phyloP scores from a whole-genome alignment of 192 early-diverging fungal genomes.

The Tieghemiomyces parasiticus region DNA sequence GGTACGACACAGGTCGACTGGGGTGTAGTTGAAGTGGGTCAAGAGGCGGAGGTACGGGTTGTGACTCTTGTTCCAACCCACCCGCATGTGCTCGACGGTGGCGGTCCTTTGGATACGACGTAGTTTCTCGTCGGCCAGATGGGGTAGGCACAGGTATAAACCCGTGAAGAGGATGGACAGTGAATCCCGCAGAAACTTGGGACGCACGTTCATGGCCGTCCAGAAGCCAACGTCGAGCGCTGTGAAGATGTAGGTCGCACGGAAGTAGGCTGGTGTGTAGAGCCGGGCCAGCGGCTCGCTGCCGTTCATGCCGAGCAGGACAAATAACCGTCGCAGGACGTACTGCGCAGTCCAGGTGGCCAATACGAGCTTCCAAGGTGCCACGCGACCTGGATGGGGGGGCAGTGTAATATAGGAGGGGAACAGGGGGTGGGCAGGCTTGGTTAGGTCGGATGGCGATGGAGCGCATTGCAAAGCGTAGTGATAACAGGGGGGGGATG shows the following conservation, averaged over 20 bases:
- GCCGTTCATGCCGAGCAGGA: conserved; percentile 53
- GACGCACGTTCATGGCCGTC: conserved; percentile 66
- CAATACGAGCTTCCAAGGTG: conserved; percentile 63
- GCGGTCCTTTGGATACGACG: conserved; percentile 58
- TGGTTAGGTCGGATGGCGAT: neutral
- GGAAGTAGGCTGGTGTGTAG: conserved; percentile 83
- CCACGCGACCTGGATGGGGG: conserved; percentile 18
- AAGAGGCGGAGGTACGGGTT: conserved; percentile 47
- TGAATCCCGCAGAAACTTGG: conserved; percentile 58
- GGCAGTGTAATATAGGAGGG: neutral
- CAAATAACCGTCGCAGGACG: conserved; percentile 45
- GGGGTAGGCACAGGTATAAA: conserved; percentile 75
- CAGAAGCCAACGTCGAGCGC: conserved; percentile 92
- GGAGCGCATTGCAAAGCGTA: neutral
- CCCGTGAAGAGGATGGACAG: conserved; percentile 59
- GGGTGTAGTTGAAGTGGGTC: conserved; percentile 22
- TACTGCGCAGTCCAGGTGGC: conserved; percentile 49
- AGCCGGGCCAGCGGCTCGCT: conserved; percentile 68
- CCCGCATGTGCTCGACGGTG: conserved; percentile 72
- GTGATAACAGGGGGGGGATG: neutral
- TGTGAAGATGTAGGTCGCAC: conserved; percentile 77
- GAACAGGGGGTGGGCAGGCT: neutral
- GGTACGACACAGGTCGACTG: conserved; percentile 14
- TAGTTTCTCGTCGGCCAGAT: conserved; percentile 73
- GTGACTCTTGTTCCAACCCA: conserved; percentile 77